Percentiles rank a stretch among this genome's conserved stretches.
Evolutionary conservation across 805 yeast genomes (phyloP).

Genomic region (Debaryomyces prosopidis): DNA sequence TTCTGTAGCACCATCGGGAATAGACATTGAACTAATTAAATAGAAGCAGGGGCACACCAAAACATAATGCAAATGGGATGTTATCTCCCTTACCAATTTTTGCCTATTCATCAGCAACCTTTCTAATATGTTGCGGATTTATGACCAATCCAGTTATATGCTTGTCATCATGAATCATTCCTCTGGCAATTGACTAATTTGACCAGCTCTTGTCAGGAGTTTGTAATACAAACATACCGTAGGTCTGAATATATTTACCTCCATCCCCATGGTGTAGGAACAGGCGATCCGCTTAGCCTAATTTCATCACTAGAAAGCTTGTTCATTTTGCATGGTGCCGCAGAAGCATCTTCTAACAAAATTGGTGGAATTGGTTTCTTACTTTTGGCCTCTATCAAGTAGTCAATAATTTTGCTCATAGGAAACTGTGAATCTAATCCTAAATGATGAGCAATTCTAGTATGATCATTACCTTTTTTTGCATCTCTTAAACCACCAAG

Average conservation of each 20-base stretch:
- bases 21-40: conserved; percentile 22
- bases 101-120: conserved; percentile 21
- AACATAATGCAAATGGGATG: conserved; percentile 22
- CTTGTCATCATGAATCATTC: conserved; percentile 19
- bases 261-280: conserved; percentile 21
- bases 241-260: conserved; percentile 25
- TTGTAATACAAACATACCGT: conserved; percentile 24
- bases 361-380: conserved; percentile 15
- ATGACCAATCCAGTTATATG: conserved; percentile 24
- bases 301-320: conserved; percentile 16
- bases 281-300: conserved; percentile 16
- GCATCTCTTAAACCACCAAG: conserved; percentile 19
- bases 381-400: conserved; percentile 15
- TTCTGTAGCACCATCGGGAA: conserved; percentile 21
- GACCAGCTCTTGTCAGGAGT: conserved; percentile 27
- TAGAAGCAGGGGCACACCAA: conserved; percentile 32
- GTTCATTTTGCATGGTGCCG: conserved; percentile 21
- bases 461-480: conserved; percentile 16
- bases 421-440: conserved; percentile 18
- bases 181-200: conserved; percentile 29
- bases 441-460: conserved; percentile 24
- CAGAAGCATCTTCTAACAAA: conserved; percentile 3
- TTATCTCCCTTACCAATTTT: conserved; percentile 19
- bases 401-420: conserved; percentile 19
- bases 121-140: conserved; percentile 24